Evolutionary conservation across 2,329 filamentous ascomycete genomes (phyloP).

Genomic region (Rhinocladiella mackenziei): DNA sequence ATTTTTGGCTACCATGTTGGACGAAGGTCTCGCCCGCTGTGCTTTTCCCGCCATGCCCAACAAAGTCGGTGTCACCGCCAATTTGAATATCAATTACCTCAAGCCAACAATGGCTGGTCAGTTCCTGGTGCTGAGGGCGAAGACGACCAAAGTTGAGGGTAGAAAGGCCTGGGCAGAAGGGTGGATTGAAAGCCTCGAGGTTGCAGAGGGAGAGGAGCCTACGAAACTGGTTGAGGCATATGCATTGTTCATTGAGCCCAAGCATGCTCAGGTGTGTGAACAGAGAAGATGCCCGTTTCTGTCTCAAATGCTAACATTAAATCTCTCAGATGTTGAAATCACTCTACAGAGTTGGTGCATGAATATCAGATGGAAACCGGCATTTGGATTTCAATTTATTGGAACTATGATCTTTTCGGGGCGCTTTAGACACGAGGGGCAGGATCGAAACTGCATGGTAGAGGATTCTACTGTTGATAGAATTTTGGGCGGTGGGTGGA

Average conservation of each 20-base stretch:
- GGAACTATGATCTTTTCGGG: neutral
- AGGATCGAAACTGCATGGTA: no score
- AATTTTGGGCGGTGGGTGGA: no score
- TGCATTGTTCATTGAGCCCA: constrained; percentile 84
- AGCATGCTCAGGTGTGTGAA: constrained; percentile 64
- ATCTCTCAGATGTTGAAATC: constrained; percentile 25
- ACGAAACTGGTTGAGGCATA: constrained; percentile 74
- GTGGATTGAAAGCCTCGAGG: constrained; percentile 71
- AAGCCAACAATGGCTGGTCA: constrained; percentile 70
- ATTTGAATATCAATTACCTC: constrained; percentile 75
- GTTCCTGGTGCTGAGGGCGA: constrained; percentile 73
- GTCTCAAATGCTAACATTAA: constrained; percentile 3
- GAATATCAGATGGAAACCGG: no score
- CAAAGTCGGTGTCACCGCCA: constrained; percentile 81
- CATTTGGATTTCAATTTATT: no score
- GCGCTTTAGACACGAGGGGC: neutral
- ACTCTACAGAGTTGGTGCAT: constrained; percentile 18
- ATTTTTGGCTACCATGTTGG: constrained; percentile 82
- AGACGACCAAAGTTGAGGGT: constrained; percentile 81
- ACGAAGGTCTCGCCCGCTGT: constrained; percentile 82
- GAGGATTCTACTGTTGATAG: no score
- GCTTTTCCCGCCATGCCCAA: constrained; percentile 86
- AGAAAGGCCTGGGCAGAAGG: constrained; percentile 93
- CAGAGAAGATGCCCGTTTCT: neutral
- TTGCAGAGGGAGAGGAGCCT: constrained; percentile 58